Evolutionary conservation across 208 protist genomes (phyloP), one percentile per base, ranked within the genome.

Genomic region (Giardia duodenalis): DNA sequence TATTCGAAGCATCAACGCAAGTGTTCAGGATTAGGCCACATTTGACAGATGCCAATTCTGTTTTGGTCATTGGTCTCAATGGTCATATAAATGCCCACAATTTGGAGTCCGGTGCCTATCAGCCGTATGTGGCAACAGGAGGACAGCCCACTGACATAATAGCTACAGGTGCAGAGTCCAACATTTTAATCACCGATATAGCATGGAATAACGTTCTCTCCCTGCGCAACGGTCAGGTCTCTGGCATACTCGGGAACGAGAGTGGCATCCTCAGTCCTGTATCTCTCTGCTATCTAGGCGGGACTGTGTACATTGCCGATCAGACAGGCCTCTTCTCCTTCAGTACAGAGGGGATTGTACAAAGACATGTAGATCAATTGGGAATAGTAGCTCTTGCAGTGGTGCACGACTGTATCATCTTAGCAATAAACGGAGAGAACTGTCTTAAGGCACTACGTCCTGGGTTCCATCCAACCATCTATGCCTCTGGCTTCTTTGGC

Each of bases 371-470:
- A 4, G 88, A 91, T 2, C 45, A 91, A 91, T 2, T 2, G n/a
- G 88, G 88, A n/a, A 91, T 91, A 1, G 47, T 45, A n/a, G 2
- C 88, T 2, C 88, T 91, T 91, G 19, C 43, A 19, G 88, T 91
- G n/a, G 88, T 45, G 2, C 88, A 91, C n/a, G n/a, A 91, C 39
- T 91, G 43, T 47, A 45, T 91, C 44, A 47, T 91, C 2, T 1
- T 91, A 2, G 88, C 88, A n/a, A 45, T 91, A 1, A 91, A 48
- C n/a, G 88, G 88, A 91, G 88, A 91, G 44, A 91, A 91, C 44
- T 22, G 2, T 48, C 2, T 91, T 1, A 91, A 91, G 47, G n/a
- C 22, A 19, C 43, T 91, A 2, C 1, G 88, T 19, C 88, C 88
- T 1, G 88, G 88, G 10, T 91, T 43, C n/a, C 42, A 91, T 2